These are phyloP conservation scores for Pueraria montana DNA, from an alignment of 306 rosid species.

Conservation along the genomic window DNA sequence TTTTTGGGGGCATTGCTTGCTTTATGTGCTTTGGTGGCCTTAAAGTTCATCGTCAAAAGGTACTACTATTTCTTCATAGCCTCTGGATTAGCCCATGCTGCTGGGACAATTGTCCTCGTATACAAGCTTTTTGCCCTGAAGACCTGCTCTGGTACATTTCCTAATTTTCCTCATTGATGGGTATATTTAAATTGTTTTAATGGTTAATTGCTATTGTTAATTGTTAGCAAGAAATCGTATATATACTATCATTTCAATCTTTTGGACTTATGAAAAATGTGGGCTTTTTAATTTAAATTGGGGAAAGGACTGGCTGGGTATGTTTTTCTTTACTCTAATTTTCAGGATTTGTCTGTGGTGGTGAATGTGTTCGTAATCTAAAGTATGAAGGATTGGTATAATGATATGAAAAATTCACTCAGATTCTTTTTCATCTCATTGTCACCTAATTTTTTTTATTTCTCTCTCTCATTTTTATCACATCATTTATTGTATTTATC, in stretches of 20 bases:
- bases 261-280: not conserved
- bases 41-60: slow-evolving; percentile 49
- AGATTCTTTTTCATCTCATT: not conserved
- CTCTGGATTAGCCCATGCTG: slow-evolving; percentile 58
- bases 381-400: not conserved
- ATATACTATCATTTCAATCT: not conserved
- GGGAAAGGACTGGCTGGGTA: not conserved
- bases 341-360: not conserved
- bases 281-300: not conserved
- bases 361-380: not conserved
- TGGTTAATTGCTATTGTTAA: not conserved
- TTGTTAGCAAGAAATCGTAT: not conserved
- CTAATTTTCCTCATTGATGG: not conserved
- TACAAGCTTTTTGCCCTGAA: slow-evolving; percentile 78
- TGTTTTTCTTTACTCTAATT: not conserved
- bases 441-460: no score
- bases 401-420: not conserved
- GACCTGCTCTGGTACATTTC: slow-evolving; percentile 77
- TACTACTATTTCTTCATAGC: slow-evolving; percentile 57
- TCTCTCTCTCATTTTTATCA: not conserved
- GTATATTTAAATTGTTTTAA: not conserved
- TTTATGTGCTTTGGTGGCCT: slow-evolving; percentile 54
- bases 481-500: not conserved
- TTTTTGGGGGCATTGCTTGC: slow-evolving; percentile 52
- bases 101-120: slow-evolving; percentile 66